Conservation (phyloP, 805 yeast species). For the Jamesozyma gamospora region DNA sequence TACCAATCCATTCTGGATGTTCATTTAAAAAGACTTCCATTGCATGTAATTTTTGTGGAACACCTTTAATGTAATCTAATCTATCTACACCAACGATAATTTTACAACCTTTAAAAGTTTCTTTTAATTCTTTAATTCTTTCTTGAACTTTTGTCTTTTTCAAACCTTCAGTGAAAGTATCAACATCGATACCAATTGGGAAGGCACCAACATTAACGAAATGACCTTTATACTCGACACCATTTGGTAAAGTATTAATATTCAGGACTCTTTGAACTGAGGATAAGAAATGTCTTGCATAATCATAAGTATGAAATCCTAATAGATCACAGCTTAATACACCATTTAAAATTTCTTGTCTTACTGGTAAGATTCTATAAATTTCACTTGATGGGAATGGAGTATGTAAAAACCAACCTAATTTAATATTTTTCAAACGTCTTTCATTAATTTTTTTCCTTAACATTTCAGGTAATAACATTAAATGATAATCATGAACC, state of each 20-base stretch:
- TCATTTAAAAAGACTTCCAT: conserved; percentile 84
- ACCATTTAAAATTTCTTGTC: conserved; percentile 85
- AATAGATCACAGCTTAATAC: conserved; percentile 88
- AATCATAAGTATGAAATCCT: conserved; percentile 98
- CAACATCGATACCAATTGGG: conserved; percentile 98
- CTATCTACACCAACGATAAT: conserved; percentile 95
- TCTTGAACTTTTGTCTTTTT: conserved; percentile 49
- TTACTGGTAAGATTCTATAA: conserved; percentile 88
- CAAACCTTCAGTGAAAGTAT: conserved; percentile 75
- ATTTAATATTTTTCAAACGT: conserved; percentile 45
- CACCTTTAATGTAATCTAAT: conserved; percentile 93
- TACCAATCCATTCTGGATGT: conserved; percentile 98
- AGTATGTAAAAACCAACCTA: conserved; percentile 93
- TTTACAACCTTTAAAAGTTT: conserved; percentile 65
- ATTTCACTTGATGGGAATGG: conserved; percentile 98
- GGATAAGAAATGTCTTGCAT: conserved; percentile 89
- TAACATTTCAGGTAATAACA: conserved; percentile 86
- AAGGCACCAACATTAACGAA: conserved; percentile 86
- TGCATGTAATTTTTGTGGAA: conserved; percentile 94
- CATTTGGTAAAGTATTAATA: conserved; percentile 81
- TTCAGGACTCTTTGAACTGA: conserved; percentile 78
- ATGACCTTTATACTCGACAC: conserved; percentile 68
- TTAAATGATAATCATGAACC: conserved; percentile 97
- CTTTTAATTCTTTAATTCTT: conserved; percentile 53
- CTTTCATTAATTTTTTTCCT: conserved; percentile 45